Percentiles rank a stretch among this genome's conserved stretches.
Conservation (phyloP, 768 basidiomycete species). For the Coprinopsis strossmayeri region DNA sequence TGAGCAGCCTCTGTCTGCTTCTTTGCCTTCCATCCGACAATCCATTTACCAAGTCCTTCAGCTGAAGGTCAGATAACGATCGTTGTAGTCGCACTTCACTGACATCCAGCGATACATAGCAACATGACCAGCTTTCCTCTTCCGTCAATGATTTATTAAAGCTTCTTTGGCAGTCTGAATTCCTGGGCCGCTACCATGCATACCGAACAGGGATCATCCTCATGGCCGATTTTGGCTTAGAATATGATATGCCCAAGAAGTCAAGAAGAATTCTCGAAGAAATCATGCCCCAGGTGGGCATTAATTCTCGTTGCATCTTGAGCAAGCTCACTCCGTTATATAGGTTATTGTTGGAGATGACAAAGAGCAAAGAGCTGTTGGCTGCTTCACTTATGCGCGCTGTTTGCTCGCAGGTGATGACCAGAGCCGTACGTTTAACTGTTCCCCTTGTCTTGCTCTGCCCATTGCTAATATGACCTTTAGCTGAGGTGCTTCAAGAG, state of each 20-base stretch:
- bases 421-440: background rate
- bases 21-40: constrained; percentile 36
- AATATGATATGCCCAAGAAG: constrained; percentile 68
- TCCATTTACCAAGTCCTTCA: constrained; percentile 39
- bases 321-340: background rate
- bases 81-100: background rate
- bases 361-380: constrained; percentile 69
- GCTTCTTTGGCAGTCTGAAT: constrained; percentile 76
- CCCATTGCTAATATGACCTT: background rate
- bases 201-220: constrained; percentile 67
- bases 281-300: constrained; percentile 70
- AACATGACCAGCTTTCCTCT: constrained; percentile 54
- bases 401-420: constrained; percentile 61
- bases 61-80: constrained; percentile 31
- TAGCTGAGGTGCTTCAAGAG: constrained; percentile 41
- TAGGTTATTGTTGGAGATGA: constrained; percentile 70
- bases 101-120: constrained; percentile 33
- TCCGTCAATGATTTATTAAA: constrained; percentile 62
- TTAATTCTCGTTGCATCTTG: background rate
- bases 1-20: constrained; percentile 27
- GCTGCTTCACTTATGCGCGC: constrained; percentile 66
- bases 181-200: constrained; percentile 57
- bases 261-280: constrained; percentile 64
- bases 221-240: constrained; percentile 72
- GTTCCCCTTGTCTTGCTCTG: background rate